Base-by-base conservation (phyloP, 2,329 filamentous ascomycete species). In the Calonectria hawksworthii region DNA sequence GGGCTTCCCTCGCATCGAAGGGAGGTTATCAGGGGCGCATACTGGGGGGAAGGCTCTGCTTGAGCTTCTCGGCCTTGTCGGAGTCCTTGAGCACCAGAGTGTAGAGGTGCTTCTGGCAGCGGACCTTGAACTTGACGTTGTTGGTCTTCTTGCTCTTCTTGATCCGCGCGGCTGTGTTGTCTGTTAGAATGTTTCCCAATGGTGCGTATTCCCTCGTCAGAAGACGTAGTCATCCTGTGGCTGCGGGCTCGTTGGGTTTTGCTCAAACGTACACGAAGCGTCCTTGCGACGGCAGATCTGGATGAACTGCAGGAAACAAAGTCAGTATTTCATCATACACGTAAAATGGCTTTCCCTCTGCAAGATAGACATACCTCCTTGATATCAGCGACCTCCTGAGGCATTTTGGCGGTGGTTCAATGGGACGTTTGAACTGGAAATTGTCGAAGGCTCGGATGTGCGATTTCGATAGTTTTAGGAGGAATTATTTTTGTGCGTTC, bases 71-170 rank as follows among this genome's bases (percentile, higher is more conserved):
- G 89, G 96, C 98, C 95, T 99, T 99, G 87, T 98, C 97, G 86
- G 93, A 92, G 90, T 99, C 97, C 93, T 98, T 98, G 85, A 99
- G 94, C 87, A 98, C 95, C 84, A 99, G 94, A 83, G 97, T 98
- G 94, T 99, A 99, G 83, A 99, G 92, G 92, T 97, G 93, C 86
- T 93, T 93, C 88, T 95, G 92, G 94, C 97, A 99, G 89, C 97
- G 95, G 92, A 99, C 96, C 95, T 99, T 99, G 96, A 99, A 99
- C 94, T 99, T 99, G 94, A 97, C 96, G 92, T 96, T 94, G 87
- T 94, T 92, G 86, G 91, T 90, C 90, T 94, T 93, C 89, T 93
- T 94, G 93, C 94, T 98, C 93, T 98, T 97, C 96, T 99, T 96
- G 92, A 96, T 95, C 88, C 94, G 93, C 86, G 94, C 94, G 89